Conservation (phyloP, 2,329 filamentous ascomycete genomes). For the Tolypocladium sp. region DNA sequence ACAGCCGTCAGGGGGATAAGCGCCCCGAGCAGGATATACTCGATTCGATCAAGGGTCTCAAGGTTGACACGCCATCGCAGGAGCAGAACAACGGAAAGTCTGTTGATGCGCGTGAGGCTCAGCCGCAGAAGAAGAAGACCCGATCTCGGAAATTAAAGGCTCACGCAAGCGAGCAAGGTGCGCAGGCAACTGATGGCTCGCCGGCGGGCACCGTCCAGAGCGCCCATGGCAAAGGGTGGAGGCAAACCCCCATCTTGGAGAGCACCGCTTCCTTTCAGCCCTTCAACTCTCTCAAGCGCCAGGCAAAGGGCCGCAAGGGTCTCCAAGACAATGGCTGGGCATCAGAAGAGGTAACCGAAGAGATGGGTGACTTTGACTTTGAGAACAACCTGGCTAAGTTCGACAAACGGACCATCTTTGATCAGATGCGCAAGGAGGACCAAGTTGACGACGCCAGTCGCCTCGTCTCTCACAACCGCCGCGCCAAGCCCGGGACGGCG, state of each 20-base stretch:
- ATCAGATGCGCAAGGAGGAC: conserved; percentile 84
- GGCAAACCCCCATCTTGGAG: conserved; percentile 51
- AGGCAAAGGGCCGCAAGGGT: conserved; percentile 33
- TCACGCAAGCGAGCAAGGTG: conserved; percentile 17
- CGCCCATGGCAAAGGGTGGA: conserved; percentile 45
- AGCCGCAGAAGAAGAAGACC: conserved; percentile 20
- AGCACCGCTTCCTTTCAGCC: conserved; percentile 55
- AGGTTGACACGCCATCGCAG: conserved; percentile 7
- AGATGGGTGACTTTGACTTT: conserved; percentile 92
- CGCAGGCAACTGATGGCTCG: conserved; percentile 11
- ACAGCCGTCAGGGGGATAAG: conserved; percentile 2
- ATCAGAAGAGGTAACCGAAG: conserved; percentile 92
- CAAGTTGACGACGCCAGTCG: conserved; percentile 81
- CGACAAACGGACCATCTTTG: conserved; percentile 85
- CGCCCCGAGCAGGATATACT: conserved; percentile 14
- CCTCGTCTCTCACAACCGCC: conserved; percentile 82
- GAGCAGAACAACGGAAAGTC: conserved; percentile 10
- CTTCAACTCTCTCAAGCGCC: conserved; percentile 51
- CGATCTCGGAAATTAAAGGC: conserved; percentile 20
- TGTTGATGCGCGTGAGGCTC: conserved; percentile 11
- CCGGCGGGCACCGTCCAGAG: conserved; percentile 12
- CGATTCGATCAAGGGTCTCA: conserved; percentile 17
- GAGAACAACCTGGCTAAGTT: conserved; percentile 84
- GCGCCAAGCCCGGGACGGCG: conserved; percentile 57
- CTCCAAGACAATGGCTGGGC: conserved; percentile 74